A percentile compares a stretch with the other conserved stretches of the same genome.
phyloP scores from a whole-genome alignment of 2,329 filamentous ascomycete species.

The Cladophialophora carrionii region DNA sequence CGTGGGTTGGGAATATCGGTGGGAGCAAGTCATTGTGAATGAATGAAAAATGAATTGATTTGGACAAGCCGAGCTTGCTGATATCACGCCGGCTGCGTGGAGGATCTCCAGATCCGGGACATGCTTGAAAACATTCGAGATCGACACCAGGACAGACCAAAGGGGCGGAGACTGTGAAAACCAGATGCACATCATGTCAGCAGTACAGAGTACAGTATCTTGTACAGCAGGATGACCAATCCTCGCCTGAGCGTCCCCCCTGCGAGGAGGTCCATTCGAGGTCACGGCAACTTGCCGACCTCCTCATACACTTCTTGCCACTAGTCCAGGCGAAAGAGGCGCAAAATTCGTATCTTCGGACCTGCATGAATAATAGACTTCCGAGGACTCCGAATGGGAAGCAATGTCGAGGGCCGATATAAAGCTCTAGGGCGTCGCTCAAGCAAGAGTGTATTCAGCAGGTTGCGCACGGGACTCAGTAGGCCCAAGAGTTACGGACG shows the following conservation, averaged over 20 bases:
- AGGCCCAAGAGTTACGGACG: conserved; percentile 9
- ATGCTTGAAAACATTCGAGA: no score
- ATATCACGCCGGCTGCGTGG: background rate
- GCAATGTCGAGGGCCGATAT: background rate
- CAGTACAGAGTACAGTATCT: background rate
- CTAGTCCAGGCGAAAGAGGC: no score
- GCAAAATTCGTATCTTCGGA: no score
- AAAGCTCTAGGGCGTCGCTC: background rate
- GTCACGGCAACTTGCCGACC: background rate
- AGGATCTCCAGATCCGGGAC: no score
- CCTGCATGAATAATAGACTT: no score
- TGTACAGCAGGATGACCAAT: background rate
- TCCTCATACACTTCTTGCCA: no score
- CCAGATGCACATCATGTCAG: background rate
- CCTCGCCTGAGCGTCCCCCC: background rate
- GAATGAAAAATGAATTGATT: background rate
- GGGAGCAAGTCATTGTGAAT: background rate
- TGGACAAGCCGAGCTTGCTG: background rate
- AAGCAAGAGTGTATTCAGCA: no score
- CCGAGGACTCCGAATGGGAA: no score
- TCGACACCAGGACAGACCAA: background rate
- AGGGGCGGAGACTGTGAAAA: background rate
- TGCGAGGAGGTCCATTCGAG: no score
- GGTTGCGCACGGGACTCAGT: background rate
- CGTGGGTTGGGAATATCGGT: background rate